Percentiles rank a stretch among this genome's conserved stretches.
These are phyloP conservation scores for Millerozyma acaciae DNA, from an alignment of 805 yeast genomes.

Conservation along the genomic window DNA sequence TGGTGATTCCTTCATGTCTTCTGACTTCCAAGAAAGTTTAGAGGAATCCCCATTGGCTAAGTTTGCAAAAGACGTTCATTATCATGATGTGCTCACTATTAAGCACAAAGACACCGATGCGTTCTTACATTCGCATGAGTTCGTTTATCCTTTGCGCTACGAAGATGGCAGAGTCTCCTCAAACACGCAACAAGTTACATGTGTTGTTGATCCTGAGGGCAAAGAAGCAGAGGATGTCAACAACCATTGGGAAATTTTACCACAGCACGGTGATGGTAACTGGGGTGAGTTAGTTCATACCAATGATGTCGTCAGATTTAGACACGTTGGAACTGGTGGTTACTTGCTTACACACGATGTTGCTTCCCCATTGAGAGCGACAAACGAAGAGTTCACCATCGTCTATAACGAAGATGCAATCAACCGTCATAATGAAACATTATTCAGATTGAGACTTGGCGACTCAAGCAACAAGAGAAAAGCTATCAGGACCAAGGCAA, in stretches of 20 bases:
- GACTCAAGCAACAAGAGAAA: slow-evolving; percentile 46
- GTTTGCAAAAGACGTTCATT: slow-evolving; percentile 69
- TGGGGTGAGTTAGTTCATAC: slow-evolving; percentile 54
- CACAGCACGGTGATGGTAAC: slow-evolving; percentile 42
- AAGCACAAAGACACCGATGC: slow-evolving; percentile 78
- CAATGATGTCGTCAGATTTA: slow-evolving; percentile 73
- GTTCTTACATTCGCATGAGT: slow-evolving; percentile 76
- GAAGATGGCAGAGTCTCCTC: slow-evolving; percentile 96
- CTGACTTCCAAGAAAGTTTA: slow-evolving; percentile 89
- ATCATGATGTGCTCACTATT: slow-evolving; percentile 70
- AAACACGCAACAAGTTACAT: slow-evolving; percentile 91
- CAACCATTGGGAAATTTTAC: slow-evolving; percentile 85
- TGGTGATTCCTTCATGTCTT: slow-evolving; percentile 93
- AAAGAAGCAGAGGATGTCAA: slow-evolving; percentile 45
- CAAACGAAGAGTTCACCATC: slow-evolving; percentile 92
- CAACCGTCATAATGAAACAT: slow-evolving; percentile 62
- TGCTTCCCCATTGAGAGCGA: slow-evolving; percentile 86
- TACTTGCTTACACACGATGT: slow-evolving; percentile 88
- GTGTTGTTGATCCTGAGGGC: slow-evolving; percentile 41
- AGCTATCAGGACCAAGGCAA: slow-evolving; percentile 63
- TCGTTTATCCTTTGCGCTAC: slow-evolving; percentile 81
- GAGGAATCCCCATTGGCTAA: slow-evolving; percentile 76
- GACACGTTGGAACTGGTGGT: slow-evolving; percentile 78
- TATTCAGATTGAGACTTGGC: slow-evolving; percentile 66
- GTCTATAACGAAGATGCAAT: slow-evolving; percentile 55